These are phyloP conservation scores for Cladosporium sp. DNA, from an alignment of 2,329 filamentous ascomycete genomes.

Conservation along the genomic window DNA sequence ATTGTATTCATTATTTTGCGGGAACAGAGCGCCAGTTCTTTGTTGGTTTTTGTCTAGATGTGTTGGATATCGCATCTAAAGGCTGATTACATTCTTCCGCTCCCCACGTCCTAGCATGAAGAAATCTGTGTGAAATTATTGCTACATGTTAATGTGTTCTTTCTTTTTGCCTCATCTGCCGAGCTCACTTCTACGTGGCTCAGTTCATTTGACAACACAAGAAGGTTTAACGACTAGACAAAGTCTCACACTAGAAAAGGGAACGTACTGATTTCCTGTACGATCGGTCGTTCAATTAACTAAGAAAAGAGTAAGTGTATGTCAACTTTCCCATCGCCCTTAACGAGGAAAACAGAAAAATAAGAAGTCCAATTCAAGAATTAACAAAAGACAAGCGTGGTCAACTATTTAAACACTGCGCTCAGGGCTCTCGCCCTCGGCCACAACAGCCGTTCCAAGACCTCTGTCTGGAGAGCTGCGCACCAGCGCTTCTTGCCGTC, in stretches of 20 bases:
- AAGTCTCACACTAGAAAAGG: neutral
- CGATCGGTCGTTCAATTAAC: neutral
- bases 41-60: too few species aligned
- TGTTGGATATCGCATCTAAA: too few species aligned
- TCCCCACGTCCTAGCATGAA: too few species aligned
- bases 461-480: conserved; percentile 90
- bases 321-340: neutral
- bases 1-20: too few species aligned
- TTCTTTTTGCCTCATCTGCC: too few species aligned
- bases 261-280: neutral
- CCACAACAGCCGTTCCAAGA: conserved; percentile 80
- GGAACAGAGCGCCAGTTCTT: too few species aligned
- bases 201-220: too few species aligned
- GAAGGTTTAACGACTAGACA: too few species aligned
- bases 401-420: conserved; percentile 46
- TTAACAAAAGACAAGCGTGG: neutral
- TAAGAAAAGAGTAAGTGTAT: neutral
- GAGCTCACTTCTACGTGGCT: too few species aligned
- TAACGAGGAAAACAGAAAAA: neutral
- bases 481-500: conserved; percentile 89
- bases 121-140: too few species aligned
- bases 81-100: too few species aligned
- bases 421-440: conserved; percentile 78
- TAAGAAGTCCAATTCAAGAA: neutral
- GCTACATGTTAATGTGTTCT: too few species aligned